phyloP scores from a whole-genome alignment of 305 asterid species.

The Euphrasia arctica region DNA sequence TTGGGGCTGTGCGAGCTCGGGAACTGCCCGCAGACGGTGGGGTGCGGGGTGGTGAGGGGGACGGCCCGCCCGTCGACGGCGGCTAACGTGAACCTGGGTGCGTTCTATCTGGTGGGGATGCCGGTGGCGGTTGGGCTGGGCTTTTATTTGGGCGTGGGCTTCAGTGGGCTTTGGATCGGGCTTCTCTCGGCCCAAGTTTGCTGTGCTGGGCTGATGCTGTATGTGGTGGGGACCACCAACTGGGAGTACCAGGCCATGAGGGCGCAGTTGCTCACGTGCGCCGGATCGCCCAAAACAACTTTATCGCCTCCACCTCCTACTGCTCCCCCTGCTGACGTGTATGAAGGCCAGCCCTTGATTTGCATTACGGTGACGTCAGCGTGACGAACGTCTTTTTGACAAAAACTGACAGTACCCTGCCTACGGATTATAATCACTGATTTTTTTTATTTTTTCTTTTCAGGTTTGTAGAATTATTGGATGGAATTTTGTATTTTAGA shows the following conservation, averaged over 20 bases:
- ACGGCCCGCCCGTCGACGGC: constrained; percentile 76
- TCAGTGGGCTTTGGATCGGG: constrained; percentile 85
- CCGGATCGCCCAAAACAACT: constrained; percentile 39
- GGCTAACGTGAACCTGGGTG: constrained; percentile 86
- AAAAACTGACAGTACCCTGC: too few relatives aligned
- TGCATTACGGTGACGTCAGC: constrained; percentile 52
- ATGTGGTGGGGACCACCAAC: constrained; percentile 74
- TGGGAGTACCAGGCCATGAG: constrained; percentile 66
- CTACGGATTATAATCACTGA: too few relatives aligned
- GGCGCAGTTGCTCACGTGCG: constrained; percentile 73
- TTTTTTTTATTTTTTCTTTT: too few relatives aligned
- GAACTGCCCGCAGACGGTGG: constrained; percentile 88
- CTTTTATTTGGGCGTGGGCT: constrained; percentile 50
- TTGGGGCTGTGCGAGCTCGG: constrained; percentile 85
- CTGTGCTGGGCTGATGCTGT: constrained; percentile 77
- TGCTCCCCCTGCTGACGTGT: constrained; percentile 20
- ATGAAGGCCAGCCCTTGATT: constrained; percentile 57
- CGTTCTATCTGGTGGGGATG: constrained; percentile 81
- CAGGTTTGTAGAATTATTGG: too few relatives aligned
- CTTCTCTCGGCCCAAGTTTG: constrained; percentile 70
- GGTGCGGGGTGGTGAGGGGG: constrained; percentile 83
- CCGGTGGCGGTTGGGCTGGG: constrained; percentile 78
- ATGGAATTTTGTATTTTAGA: too few relatives aligned
- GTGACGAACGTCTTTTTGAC: constrained; percentile 10
- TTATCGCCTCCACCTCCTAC: constrained; percentile 21